Evolutionary conservation across 2,329 filamentous ascomycete genomes (phyloP).

Genomic region (Phialemoniopsis sp.): DNA sequence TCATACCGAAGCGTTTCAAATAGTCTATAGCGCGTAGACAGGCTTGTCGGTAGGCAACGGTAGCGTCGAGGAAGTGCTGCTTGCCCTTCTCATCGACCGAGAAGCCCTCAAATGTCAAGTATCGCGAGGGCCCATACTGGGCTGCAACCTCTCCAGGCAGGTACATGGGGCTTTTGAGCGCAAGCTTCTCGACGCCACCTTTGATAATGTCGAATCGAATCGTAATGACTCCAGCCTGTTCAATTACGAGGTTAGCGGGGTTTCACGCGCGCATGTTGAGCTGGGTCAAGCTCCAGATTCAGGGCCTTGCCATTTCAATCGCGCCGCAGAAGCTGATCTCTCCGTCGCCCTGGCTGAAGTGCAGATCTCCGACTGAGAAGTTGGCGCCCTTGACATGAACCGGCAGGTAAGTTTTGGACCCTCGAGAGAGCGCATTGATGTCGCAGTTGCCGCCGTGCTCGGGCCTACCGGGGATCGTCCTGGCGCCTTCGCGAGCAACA

Average conservation of each 20-base stretch:
- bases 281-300: no score
- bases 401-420: conserved; percentile 73
- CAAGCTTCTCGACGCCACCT: conserved; percentile 68
- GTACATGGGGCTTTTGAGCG: conserved; percentile 80
- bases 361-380: conserved; percentile 84
- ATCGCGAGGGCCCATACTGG: conserved; percentile 76
- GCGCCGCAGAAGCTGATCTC: conserved; percentile 87
- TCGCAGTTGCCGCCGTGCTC: conserved; percentile 91
- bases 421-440: conserved; percentile 24
- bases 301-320: conserved; percentile 74
- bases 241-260: no score
- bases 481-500: conserved; percentile 72
- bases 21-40: conserved; percentile 77
- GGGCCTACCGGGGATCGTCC: conserved; percentile 79
- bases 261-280: no score
- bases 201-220: conserved; percentile 89
- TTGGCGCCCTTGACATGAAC: conserved; percentile 85
- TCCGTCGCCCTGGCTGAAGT: conserved; percentile 80
- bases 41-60: conserved; percentile 81
- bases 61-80: conserved; percentile 85
- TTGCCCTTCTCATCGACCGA: conserved; percentile 83
- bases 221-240: conserved; percentile 65
- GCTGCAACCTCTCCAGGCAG: conserved; percentile 84
- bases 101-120: conserved; percentile 87
- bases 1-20: conserved; percentile 61